Base-by-base conservation (phyloP, 768 basidiomycete species). In the Pisolithus marmoratus region DNA sequence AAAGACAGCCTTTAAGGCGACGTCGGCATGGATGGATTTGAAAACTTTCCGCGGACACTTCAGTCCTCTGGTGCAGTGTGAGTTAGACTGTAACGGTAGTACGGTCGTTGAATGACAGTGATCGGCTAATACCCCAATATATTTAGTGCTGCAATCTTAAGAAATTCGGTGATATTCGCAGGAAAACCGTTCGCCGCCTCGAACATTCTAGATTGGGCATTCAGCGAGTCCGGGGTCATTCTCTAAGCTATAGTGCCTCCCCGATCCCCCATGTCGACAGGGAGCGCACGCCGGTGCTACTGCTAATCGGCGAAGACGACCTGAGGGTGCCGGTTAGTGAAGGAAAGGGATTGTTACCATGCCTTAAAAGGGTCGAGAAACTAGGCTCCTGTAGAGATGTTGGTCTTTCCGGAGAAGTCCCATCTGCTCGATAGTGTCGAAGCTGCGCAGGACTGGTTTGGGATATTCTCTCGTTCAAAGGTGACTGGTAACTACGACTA, bases 21-120 rank as follows among this genome's bases (percentile, higher is more conserved):
- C 77, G 9, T 80, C 65, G n/a, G 75, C 72, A 4, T 97, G 77
- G 5, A 81, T 56, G 0, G 88, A 88, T 56, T 90, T 91, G 57
- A 99, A 72, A 99, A 99, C 64, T 92, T 94, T 60, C 86, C 87
- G 71, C 91, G 94, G 53, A 78, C 72, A 38, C 79, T 78, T 85
- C 88, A 95, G 37, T 72, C 74, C 65, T 91, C 90, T 90, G 63
- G 31, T 14, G 15, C 14, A 15, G 20, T 23, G 26, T 6, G 22
- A n/a, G 48, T 56, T 11, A 48, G 49, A 5, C 8, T 29, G 8
- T 15, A n/a, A 19, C 38, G 1, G 23, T 19, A 4, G 8, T 19
- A 26, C 29, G 34, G 27, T 14, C 42, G 1, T 24, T 8, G 3
- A 20, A n/a, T 37, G 38, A 8, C 38, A 86, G 84, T 89, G 11